phyloP scores from a whole-genome alignment of 148 eudicot species.

The Arctostaphylos glauca region DNA sequence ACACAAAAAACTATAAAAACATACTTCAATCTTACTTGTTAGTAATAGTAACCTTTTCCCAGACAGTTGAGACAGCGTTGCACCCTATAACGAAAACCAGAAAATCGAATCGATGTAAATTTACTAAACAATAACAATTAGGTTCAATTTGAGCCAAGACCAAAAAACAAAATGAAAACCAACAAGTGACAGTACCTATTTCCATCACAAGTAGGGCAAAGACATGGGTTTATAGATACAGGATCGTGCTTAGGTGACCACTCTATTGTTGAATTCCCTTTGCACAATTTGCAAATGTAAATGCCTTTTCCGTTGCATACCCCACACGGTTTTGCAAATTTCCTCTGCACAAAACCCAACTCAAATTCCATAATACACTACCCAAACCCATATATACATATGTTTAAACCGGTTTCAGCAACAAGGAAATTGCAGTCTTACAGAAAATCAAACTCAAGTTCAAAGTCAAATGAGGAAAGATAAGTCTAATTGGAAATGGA shows the following conservation, averaged over 20 bases:
- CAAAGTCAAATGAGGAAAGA: too few relatives aligned
- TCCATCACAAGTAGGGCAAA: constrained; percentile 8
- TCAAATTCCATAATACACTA: neutral
- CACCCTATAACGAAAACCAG: neutral
- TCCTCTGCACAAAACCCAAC: neutral
- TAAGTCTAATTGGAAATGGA: too few relatives aligned
- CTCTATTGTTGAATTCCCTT: neutral
- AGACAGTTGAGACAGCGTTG: constrained; percentile 3
- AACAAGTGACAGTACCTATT: neutral
- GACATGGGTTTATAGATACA: neutral
- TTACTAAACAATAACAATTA: neutral
- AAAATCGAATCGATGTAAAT: neutral
- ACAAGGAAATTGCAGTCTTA: too few relatives aligned
- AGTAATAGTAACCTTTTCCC: constrained; percentile 2
- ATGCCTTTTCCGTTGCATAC: neutral
- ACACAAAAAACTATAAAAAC: neutral
- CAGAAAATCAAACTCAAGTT: too few relatives aligned
- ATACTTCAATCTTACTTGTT: neutral
- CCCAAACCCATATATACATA: neutral
- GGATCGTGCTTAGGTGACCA: neutral
- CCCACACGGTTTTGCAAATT: neutral
- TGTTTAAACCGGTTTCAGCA: neutral
- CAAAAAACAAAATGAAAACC: neutral
- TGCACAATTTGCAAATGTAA: constrained; percentile 8
- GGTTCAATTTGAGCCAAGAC: too few relatives aligned